These are phyloP conservation scores for Gracilaria vermiculophylla DNA, from an alignment of 23 red algal species.

Conservation along the genomic window DNA sequence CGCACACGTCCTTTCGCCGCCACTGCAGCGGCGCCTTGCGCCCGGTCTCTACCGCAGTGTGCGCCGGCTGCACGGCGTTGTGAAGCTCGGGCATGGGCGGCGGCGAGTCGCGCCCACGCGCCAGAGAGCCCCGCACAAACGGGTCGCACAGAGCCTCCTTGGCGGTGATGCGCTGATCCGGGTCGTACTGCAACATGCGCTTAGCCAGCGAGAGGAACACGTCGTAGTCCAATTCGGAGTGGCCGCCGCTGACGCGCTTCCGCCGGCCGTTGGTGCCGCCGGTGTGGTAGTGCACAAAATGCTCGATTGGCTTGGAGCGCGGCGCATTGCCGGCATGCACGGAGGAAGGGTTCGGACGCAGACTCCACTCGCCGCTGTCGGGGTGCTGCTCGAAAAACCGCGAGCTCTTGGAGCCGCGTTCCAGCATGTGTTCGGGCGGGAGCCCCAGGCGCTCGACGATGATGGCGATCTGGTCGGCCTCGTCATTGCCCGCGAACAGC, in stretches of 20 bases:
- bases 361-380: neutral
- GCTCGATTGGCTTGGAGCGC: slow-evolving; percentile 25
- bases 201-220: slow-evolving; percentile 46
- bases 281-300: slow-evolving; percentile 42
- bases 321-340: neutral
- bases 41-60: slow-evolving; percentile 20
- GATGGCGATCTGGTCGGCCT: slow-evolving; percentile 85
- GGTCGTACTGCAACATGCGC: slow-evolving; percentile 71
- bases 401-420: slow-evolving; percentile 46
- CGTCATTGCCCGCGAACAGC: slow-evolving; percentile 91
- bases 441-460: slow-evolving; percentile 90
- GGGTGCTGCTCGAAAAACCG: slow-evolving; percentile 65
- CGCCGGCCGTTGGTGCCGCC: slow-evolving; percentile 16
- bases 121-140: slow-evolving; percentile 27
- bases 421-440: slow-evolving; percentile 82
- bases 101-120: slow-evolving; percentile 14
- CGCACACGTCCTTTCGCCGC: neutral
- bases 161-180: slow-evolving; percentile 46
- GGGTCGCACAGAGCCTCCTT: slow-evolving; percentile 46
- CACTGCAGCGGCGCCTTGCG: slow-evolving; percentile 49
- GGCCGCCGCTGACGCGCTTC: slow-evolving; percentile 61
- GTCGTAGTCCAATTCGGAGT: slow-evolving; percentile 53
- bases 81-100: neutral
- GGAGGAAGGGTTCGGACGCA: neutral
- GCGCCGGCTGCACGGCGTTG: neutral